Evolutionary conservation across 2,329 filamentous ascomycete species (phyloP), one percentile per base, ranked within the genome.

Genomic region (Chalaropsis thielavioides): DNA sequence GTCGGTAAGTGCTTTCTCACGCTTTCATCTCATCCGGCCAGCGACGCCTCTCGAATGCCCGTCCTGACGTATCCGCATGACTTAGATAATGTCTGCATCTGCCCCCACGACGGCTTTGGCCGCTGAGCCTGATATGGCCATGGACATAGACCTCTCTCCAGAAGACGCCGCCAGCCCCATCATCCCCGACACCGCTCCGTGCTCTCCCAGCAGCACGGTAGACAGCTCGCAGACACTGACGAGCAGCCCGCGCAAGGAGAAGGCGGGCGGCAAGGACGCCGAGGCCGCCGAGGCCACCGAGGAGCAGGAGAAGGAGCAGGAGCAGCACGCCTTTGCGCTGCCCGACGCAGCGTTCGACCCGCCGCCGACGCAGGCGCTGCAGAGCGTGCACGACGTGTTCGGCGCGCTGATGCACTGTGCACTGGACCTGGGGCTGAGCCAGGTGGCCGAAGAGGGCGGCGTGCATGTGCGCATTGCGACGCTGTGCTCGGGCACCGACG

Each of bases 401-500:
- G 13, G 41, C 13, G 63, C 46, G n/a, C 41, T 67, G 15, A 56
- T 68, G 3, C 19, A 58, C 7, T 64, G 44, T n/a, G 61, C 67
- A 11, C 40, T 68, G 15, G 62, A 61, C 4, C 61, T 69, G 4
- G 65, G 69, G 5, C 68, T 74, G 3, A 61, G 54, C 1, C 31
- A 71, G 13, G 70, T 73, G 7, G 71, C 70, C 22, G 64, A 69
- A n/a, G 65, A 67, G 1, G 72, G 72, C 1, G 70, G 71, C 2
- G 66, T 73, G 8, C 51, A 69, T 13, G 69, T 78, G 61, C 71
- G 71, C n/a, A 72, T 91, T 31, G 87, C 80, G 0, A 92, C 89
- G 0, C 83, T 91, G 76, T 92, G 88, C 71, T 91, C 88, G 1
- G 89, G 89, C 0, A 92, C 89, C 0, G 89, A 92, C 69, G 83